These are phyloP conservation scores for Cotoneaster glaucophyllus DNA, from an alignment of 306 rosid species.

Conservation along the genomic window DNA sequence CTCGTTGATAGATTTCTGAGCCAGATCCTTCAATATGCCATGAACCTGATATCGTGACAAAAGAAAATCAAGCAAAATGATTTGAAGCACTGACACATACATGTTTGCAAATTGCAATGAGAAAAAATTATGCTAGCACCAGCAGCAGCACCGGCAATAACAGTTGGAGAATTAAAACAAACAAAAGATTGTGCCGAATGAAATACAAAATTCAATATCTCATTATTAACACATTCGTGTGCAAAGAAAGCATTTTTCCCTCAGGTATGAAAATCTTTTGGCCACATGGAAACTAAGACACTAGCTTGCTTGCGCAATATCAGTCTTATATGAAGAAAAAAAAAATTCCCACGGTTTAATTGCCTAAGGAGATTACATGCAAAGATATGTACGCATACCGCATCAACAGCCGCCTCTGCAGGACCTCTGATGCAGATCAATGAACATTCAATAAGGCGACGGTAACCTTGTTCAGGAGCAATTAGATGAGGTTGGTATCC, in stretches of 20 bases:
- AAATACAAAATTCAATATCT: background rate
- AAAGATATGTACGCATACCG: constrained; percentile 7
- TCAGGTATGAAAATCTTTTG: background rate
- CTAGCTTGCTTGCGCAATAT: background rate
- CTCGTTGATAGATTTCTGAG: constrained; percentile 26
- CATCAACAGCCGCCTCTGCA: constrained; percentile 44
- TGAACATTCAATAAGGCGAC: constrained; percentile 39
- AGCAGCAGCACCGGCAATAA: too few species aligned
- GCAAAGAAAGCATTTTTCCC: background rate
- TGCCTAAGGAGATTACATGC: background rate
- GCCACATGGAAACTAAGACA: background rate
- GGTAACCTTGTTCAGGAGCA: constrained; percentile 49
- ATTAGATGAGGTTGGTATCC: constrained; percentile 48
- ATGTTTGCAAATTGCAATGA: background rate
- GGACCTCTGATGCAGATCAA: constrained; percentile 38
- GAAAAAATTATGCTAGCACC: too few species aligned
- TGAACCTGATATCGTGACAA: constrained; percentile 29
- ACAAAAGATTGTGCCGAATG: background rate
- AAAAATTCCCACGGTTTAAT: background rate
- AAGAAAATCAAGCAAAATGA: background rate
- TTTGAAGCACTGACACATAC: background rate
- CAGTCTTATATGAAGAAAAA: too few species aligned
- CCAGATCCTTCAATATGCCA: constrained; percentile 36
- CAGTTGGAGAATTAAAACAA: background rate
- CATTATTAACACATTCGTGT: background rate